Percentiles rank a stretch among this genome's conserved stretches.
Conservation (phyloP, 257 asterid species). For the Solanum chiquidenum region DNA sequence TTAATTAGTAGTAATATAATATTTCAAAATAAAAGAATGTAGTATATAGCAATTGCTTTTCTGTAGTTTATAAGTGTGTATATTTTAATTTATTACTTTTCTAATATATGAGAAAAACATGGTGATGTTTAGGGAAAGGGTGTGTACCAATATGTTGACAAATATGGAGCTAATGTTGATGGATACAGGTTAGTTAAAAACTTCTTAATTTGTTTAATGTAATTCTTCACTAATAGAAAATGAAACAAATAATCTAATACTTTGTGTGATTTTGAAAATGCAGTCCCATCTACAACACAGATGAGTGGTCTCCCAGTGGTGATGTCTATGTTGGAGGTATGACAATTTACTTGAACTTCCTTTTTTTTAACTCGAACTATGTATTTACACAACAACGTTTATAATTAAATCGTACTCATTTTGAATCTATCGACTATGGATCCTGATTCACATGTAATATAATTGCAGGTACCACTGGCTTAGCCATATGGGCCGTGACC, state of each 20-base stretch:
- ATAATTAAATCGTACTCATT: not conserved
- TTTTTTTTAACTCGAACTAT: not conserved
- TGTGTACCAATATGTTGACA: constrained; percentile 89
- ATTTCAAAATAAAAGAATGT: not conserved
- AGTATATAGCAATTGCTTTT: not conserved
- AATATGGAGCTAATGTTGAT: constrained; percentile 93
- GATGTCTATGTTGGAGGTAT: constrained; percentile 88
- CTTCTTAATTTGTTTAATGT: not conserved
- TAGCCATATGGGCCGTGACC: constrained; percentile 91
- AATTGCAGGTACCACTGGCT: constrained; percentile 58
- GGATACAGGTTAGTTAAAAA: constrained; percentile 65
- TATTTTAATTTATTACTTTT: not conserved
- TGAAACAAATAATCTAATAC: not conserved
- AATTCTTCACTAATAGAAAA: not conserved
- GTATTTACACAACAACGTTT: not conserved
- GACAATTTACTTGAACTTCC: not conserved
- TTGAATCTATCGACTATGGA: not conserved
- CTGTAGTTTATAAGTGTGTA: not conserved
- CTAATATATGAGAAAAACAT: not conserved
- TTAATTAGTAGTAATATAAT: not conserved
- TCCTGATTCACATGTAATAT: not conserved
- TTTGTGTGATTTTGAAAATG: not conserved
- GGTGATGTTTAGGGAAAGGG: constrained; percentile 76
- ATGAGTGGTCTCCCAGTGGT: constrained; percentile 81
- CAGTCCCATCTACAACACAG: constrained; percentile 73